Base-by-base conservation (phyloP, 2,329 filamentous ascomycete species). In the Colletotrichum falcatum region DNA sequence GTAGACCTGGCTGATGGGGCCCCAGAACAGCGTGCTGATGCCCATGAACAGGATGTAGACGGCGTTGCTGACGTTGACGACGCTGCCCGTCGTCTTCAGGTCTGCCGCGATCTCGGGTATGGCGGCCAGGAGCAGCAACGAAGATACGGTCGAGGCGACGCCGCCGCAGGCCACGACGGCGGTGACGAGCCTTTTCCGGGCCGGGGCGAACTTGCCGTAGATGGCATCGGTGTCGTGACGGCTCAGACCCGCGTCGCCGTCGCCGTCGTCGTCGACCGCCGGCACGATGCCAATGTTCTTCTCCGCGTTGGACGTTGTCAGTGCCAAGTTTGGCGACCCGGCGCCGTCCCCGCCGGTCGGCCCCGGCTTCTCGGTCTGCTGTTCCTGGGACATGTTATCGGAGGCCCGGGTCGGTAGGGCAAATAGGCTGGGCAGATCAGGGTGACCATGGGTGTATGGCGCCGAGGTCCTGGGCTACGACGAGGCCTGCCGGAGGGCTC, bases 41-140 rank as follows among this genome's bases (percentile, higher is more conserved):
- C 90, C 91, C 91, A 93, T 93, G 75, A 90, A 91, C 1, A 92
- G 79, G 81, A 93, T 85, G 74, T 92, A 93, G n/a, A 93, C 76
- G 0, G 91, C 91, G 80, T 93, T 93, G 74, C 86, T 89, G 46
- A 92, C 78, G 75, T 92, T 91, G 76, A 93, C 90, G 67, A 94
- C 86, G 8, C 87, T 87, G 4, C 90, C 91, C 0, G 88, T 91
- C 0, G 90, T 93, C 46, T 83, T 73, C 76, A 88, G 93, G 9
- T 88, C 89, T 6, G 77, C 78, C 1, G 92, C 91, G 3, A 95
- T 90, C 78, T 95, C 92, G 1, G 92, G 92, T 1, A 92, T 89
- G 3, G 92, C 93, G 1, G 92, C 86, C 16, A 95, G 80, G 16
- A 95, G 89, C 1, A 91, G 37, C 51, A 70, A 14, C 26, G 64